phyloP scores from a whole-genome alignment of 2,329 filamentous ascomycete species.

The Tolypocladium sp. region DNA sequence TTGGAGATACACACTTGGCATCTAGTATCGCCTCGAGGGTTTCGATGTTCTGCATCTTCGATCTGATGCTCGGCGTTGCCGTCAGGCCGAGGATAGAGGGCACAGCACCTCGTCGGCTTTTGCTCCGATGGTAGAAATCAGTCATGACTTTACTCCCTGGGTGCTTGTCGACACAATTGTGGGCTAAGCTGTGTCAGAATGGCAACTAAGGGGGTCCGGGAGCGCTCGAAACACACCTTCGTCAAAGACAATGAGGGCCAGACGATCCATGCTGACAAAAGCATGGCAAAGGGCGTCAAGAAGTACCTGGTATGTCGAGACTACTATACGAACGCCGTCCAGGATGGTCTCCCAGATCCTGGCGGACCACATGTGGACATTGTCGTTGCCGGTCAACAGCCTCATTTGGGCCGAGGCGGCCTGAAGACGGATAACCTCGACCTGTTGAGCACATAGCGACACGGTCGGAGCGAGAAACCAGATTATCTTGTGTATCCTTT shows the following conservation, averaged over 20 bases:
- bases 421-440: slow-evolving; percentile 47
- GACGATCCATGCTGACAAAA: slow-evolving; percentile 55
- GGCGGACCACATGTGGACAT: slow-evolving; percentile 64
- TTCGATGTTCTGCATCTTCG: slow-evolving; percentile 44
- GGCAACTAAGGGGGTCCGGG: slow-evolving; percentile 4
- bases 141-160: slow-evolving; percentile 64
- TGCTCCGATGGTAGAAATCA: slow-evolving; percentile 54
- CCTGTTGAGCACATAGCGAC: slow-evolving; percentile 58
- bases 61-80: slow-evolving; percentile 65
- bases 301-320: slow-evolving; percentile 70
- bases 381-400: slow-evolving; percentile 58
- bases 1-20: slow-evolving; percentile 60
- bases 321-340: slow-evolving; percentile 56
- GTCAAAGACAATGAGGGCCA: slow-evolving; percentile 71
- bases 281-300: slow-evolving; percentile 65
- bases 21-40: slow-evolving; percentile 61
- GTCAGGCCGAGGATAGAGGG: slow-evolving; percentile 72
- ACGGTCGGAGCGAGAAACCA: slow-evolving; percentile 72
- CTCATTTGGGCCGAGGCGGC: slow-evolving; percentile 50
- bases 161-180: slow-evolving; percentile 59
- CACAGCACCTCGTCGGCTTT: slow-evolving; percentile 24
- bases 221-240: slow-evolving; percentile 49
- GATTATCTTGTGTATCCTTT: slow-evolving; percentile 34
- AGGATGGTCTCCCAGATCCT: slow-evolving; percentile 60
- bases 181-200: slow-evolving; percentile 38